Evolutionary conservation across 2,329 filamentous ascomycete genomes (phyloP).

Genomic region (Ampelomyces quisqualis): DNA sequence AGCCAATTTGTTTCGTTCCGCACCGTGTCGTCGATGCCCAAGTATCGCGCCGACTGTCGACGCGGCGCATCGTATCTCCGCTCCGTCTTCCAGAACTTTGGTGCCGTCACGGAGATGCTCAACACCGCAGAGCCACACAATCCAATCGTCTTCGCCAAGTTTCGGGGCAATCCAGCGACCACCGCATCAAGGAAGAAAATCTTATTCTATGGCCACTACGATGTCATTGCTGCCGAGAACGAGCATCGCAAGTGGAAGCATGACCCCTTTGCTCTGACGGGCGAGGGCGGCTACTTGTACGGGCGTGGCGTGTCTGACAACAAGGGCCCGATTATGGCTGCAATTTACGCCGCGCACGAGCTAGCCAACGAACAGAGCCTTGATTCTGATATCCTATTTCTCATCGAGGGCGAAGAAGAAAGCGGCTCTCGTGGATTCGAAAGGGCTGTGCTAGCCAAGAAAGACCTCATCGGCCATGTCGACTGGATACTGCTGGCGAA

Average conservation of each 20-base stretch:
- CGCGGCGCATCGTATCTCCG: conserved; percentile 89
- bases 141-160: conserved; percentile 89
- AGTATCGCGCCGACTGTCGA: conserved; percentile 88
- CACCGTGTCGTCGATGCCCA: conserved; percentile 82
- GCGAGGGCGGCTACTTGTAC: conserved; percentile 89
- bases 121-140: conserved; percentile 76
- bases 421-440: conserved; percentile 89
- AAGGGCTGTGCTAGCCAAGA: conserved; percentile 75
- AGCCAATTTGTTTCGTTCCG: conserved; percentile 88
- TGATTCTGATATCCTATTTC: conserved; percentile 84
- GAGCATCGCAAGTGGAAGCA: conserved; percentile 79
- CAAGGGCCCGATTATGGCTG: conserved; percentile 93
- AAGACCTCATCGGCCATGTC: conserved; percentile 80
- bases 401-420: conserved; percentile 97
- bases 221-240: conserved; percentile 87
- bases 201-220: conserved; percentile 97
- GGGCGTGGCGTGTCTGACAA: conserved; percentile 97
- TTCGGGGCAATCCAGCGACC: conserved; percentile 71
- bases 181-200: conserved; percentile 75
- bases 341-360: conserved; percentile 89
- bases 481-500: conserved; percentile 96
- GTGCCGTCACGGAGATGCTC: conserved; percentile 80
- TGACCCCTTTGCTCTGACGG: conserved; percentile 86
- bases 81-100: conserved; percentile 86
- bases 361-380: conserved; percentile 80